phyloP scores from a whole-genome alignment of 495 filamentous ascomycete genomes.

The Podospora pseudopauciseta region DNA sequence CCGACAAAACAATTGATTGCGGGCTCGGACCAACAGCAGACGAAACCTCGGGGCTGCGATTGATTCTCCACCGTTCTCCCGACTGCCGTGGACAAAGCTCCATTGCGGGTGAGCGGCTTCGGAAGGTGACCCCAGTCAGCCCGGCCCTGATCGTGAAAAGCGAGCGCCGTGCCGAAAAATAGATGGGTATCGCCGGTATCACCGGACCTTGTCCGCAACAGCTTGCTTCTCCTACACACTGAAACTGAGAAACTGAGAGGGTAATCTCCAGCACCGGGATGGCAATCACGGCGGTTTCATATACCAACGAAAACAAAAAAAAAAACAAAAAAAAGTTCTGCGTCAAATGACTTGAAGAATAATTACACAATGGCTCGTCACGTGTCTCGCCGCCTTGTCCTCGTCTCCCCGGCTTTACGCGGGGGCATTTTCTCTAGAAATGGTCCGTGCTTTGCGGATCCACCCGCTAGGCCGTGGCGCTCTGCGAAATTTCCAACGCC shows the following conservation, averaged over 20 bases:
- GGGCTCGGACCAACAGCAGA: neutral
- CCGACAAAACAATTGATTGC: neutral
- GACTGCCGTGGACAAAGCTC: neutral
- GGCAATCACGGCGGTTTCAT: neutral
- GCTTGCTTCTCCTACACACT: neutral
- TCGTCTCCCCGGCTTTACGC: neutral
- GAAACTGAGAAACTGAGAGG: neutral
- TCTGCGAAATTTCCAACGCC: conserved; percentile 32
- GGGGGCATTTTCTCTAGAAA: conserved; percentile 2
- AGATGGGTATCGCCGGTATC: neutral
- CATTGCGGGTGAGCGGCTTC: conserved; percentile 4
- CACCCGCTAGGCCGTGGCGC: conserved; percentile 20
- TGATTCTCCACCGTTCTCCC: conserved; percentile 2
- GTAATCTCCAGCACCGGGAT: neutral
- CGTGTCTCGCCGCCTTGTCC: neutral
- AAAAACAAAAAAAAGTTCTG: neutral
- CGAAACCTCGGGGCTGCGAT: neutral
- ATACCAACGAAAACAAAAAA: neutral
- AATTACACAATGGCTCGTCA: neutral
- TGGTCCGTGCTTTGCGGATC: conserved; percentile 23
- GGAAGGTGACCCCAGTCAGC: neutral
- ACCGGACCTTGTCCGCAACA: neutral
- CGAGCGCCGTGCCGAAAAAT: neutral
- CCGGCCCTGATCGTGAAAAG: neutral
- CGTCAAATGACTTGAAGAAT: neutral